Evolutionary conservation across 2,329 filamentous ascomycete genomes (phyloP).

Genomic region (Trichoderma brevicompactum): DNA sequence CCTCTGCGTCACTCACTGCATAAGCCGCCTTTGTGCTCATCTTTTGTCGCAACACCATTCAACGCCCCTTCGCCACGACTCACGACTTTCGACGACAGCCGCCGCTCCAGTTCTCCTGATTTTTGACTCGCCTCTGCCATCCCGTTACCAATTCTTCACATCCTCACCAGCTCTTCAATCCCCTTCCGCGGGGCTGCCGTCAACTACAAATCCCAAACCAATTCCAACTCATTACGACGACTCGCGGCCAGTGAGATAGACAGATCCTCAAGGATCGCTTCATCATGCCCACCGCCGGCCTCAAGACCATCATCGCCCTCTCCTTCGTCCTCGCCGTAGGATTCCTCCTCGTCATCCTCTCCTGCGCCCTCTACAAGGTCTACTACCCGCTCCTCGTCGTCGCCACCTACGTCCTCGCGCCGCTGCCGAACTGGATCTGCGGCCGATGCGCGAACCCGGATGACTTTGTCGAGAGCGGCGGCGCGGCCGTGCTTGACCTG

Average conservation of each 20-base stretch:
- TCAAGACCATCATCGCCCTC: conserved; percentile 98
- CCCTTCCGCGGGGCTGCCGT: conserved; percentile 30
- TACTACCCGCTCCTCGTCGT: conserved; percentile 96
- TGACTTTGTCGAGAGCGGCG: conserved; percentile 88
- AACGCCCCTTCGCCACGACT: not conserved
- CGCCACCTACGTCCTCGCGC: conserved; percentile 90
- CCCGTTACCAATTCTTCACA: not conserved
- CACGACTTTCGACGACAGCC: conserved; percentile 12
- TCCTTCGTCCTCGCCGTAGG: conserved; percentile 99
- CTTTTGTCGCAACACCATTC: conserved; percentile 9
- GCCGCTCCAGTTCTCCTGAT: not conserved
- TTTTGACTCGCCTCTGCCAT: not conserved
- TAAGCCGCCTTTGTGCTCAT: conserved; percentile 20
- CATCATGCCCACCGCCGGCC: conserved; percentile 76
- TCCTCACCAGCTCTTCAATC: not conserved
- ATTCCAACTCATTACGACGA: conserved; percentile 22
- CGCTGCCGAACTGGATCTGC: conserved; percentile 96
- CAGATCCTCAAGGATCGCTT: conserved; percentile 16
- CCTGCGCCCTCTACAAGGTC: conserved; percentile 90
- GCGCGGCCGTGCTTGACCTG: conserved; percentile 86
- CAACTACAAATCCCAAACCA: not conserved
- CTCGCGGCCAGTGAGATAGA: not conserved
- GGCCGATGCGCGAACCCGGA: conserved; percentile 85
- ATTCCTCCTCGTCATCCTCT: conserved; percentile 98
- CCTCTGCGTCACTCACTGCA: conserved; percentile 27